Percentiles rank a stretch among this genome's conserved stretches.
Evolutionary conservation across 345 rosid genomes (phyloP).

Genomic region (Melaleuca alternifolia): DNA sequence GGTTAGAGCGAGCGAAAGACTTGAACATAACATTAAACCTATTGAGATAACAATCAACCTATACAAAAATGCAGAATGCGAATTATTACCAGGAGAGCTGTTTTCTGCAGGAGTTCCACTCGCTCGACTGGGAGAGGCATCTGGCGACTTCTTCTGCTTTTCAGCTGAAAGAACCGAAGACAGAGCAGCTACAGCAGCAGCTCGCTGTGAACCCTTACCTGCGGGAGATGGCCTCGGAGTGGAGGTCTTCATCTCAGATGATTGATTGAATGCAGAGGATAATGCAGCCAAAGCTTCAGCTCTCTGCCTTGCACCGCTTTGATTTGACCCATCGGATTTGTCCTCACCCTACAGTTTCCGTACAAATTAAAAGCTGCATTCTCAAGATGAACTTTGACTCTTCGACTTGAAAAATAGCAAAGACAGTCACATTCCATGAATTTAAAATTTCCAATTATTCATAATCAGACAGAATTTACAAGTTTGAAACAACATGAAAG

Average conservation of each 20-base stretch:
- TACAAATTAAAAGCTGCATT: not conserved
- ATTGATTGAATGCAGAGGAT: constrained; percentile 59
- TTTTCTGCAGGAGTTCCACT: constrained; percentile 31
- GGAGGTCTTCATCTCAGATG: constrained; percentile 40
- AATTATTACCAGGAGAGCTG: constrained; percentile 34
- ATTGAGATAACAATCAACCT: not conserved
- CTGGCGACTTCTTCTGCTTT: constrained; percentile 57
- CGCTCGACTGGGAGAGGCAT: constrained; percentile 46
- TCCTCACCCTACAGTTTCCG: constrained; percentile 28
- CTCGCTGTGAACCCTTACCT: constrained; percentile 73
- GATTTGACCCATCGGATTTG: constrained; percentile 51
- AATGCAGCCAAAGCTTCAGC: constrained; percentile 86
- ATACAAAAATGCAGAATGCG: not conserved
- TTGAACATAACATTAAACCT: not conserved
- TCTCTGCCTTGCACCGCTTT: constrained; percentile 65
- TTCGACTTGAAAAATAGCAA: not conserved
- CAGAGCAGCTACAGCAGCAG: constrained; percentile 96
- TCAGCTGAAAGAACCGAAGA: constrained; percentile 85
- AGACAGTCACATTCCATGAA: not conserved
- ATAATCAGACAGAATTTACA: not conserved
- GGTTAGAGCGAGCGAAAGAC: not conserved
- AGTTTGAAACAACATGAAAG: not conserved
- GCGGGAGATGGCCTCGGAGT: constrained; percentile 25
- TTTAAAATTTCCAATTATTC: not conserved
- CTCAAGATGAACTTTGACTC: not conserved